These are phyloP conservation scores for Diplosphaera chodatii DNA, from an alignment of 139 green algal genomes.

Conservation along the genomic window DNA sequence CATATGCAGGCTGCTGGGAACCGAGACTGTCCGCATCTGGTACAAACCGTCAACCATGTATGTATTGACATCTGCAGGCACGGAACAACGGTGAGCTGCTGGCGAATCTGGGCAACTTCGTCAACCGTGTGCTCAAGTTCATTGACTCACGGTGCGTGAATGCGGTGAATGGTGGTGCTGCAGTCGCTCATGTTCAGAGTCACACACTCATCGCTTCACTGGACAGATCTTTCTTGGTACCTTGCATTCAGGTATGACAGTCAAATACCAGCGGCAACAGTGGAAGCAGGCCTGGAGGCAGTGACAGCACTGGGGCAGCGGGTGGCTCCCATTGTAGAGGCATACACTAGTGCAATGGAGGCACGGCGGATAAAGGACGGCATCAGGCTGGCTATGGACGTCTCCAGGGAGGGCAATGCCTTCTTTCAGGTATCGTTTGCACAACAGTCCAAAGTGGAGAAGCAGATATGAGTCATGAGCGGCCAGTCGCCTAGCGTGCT, in stretches of 20 bases:
- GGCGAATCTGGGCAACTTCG: constrained; percentile 89
- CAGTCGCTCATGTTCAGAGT: no score
- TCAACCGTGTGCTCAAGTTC: constrained; percentile 79
- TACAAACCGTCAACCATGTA: no score
- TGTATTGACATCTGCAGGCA: constrained; percentile 36
- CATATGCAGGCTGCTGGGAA: no score
- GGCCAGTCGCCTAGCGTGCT: no score
- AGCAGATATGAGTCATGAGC: neutral
- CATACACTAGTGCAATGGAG: constrained; percentile 76
- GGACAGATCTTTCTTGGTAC: no score
- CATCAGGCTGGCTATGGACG: constrained; percentile 58
- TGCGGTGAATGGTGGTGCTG: no score
- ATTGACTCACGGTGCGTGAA: constrained; percentile 31
- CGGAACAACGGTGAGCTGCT: constrained; percentile 93
- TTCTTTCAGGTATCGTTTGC: constrained; percentile 57
- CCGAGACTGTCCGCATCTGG: no score
- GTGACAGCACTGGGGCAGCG: constrained; percentile 42
- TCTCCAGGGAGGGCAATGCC: constrained; percentile 72
- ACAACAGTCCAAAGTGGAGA: no score
- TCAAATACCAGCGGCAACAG: constrained; percentile 32
- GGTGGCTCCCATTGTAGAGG: constrained; percentile 47
- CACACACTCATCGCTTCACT: no score
- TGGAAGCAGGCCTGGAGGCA: constrained; percentile 21
- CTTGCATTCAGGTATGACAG: constrained; percentile 42
- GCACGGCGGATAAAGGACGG: constrained; percentile 63